Evolutionary conservation across 208 protist genomes (phyloP).

Genomic region (Leishmania guyanensis): DNA sequence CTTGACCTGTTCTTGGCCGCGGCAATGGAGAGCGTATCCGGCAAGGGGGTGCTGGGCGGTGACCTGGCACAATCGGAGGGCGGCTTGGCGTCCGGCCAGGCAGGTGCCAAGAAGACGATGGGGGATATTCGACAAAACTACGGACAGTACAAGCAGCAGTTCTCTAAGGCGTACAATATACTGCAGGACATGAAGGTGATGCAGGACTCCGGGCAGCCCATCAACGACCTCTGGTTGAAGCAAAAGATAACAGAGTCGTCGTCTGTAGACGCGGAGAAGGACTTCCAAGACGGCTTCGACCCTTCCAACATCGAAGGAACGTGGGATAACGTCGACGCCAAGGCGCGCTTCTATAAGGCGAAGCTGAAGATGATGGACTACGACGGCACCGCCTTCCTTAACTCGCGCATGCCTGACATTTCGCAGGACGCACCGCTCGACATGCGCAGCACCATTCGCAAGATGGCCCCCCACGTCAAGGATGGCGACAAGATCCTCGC

Average conservation of each 20-base stretch:
- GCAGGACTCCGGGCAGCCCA: conserved; percentile 66
- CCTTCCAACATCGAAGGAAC: conserved; percentile 73
- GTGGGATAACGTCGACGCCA: conserved; percentile 81
- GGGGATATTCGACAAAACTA: conserved; percentile 56
- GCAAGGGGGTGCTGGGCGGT: conserved; percentile 36
- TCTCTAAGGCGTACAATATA: conserved; percentile 75
- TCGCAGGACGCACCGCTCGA: conserved; percentile 79
- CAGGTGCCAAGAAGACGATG: conserved; percentile 29
- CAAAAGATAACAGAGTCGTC: conserved; percentile 54
- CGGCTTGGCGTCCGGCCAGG: not conserved
- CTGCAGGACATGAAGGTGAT: conserved; percentile 80
- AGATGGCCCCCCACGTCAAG: conserved; percentile 84
- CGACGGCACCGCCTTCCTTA: conserved; percentile 71
- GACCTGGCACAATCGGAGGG: conserved; percentile 28
- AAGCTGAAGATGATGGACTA: conserved; percentile 90
- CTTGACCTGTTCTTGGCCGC: conserved; percentile 27
- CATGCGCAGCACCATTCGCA: conserved; percentile 76
- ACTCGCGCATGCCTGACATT: conserved; percentile 72
- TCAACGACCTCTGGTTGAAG: conserved; percentile 84
- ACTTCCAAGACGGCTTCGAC: conserved; percentile 73
- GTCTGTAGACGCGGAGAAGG: conserved; percentile 42
- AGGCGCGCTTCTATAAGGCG: conserved; percentile 87
- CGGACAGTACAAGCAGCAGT: conserved; percentile 70
- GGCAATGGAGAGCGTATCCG: conserved; percentile 11
- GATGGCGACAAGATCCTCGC: conserved; percentile 85